Evolutionary conservation across 768 basidiomycete species (phyloP), one percentile per base, ranked within the genome.

Genomic region (Psilocybe azurescens): DNA sequence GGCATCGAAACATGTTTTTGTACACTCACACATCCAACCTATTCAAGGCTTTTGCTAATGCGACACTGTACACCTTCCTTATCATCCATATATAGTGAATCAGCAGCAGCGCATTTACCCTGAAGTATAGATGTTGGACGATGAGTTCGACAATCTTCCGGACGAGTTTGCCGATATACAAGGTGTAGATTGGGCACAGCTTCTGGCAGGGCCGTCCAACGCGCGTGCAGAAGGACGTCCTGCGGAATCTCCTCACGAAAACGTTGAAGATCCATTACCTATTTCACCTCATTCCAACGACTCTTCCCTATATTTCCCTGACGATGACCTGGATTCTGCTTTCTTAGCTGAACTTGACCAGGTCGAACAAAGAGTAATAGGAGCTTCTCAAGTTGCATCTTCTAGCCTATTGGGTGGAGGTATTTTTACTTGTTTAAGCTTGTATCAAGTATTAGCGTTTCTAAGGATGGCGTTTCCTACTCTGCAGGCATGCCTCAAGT

Each of bases 141-240:
- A 89, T 67, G 82, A 86, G 58, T 90, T 83, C 59, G 84, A 85
- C 65, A 66, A 72, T 55, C 60, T 86, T 33, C 81, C 80, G 0
- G 87, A 89, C 67, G 81, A 83, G 24, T 84, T 88, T 60, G 79
- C 79, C 3, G 80, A 79, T 14, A 49, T 86, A 20, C 78, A 81
- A 63, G 83, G 81, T 61, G 77, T 85, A 29, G 77, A 84, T 66
- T 84, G 83, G 81, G 74, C 74, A 5, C 59, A 65, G 13, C 48
- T 84, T 13, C 71, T 82, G 3, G 66, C 72, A 32, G 62, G 57
- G 30, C 67, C 71, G 8, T 44, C 65, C 10, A 55, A 52, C 29
- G 33, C 44, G 29, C 52, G n/a, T 13, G 41, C 13, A 56, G 41
- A 41, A 41, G 53, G 28, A 20, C 32, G 10, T 11, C 33, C 11